Percentiles rank a stretch among this genome's conserved stretches.
Evolutionary conservation across 2,329 filamentous ascomycete species (phyloP).

Genomic region (Epichloe bromicola): DNA sequence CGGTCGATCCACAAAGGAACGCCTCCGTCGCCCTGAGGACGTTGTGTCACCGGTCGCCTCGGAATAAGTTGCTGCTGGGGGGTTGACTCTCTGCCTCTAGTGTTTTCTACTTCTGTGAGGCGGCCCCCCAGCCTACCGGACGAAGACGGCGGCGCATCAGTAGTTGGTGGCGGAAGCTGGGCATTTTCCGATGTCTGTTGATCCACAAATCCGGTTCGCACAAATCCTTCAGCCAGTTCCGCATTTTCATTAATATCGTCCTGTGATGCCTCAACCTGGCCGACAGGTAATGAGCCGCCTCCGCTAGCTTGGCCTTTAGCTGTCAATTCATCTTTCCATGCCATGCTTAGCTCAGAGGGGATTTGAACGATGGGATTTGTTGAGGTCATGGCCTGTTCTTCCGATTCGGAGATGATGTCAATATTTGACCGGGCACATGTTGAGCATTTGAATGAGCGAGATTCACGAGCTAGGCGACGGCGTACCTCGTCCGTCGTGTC

Average conservation of each 20-base stretch:
- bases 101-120: background rate
- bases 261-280: background rate
- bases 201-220: constrained; percentile 30
- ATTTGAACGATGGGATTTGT: constrained; percentile 31
- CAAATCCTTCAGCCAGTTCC: constrained; percentile 45
- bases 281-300: background rate
- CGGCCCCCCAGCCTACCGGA: background rate
- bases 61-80: background rate
- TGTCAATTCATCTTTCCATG: constrained; percentile 60
- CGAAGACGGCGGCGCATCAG: background rate
- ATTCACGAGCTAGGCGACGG: constrained; percentile 55
- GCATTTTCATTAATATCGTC: constrained; percentile 25
- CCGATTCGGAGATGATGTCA: constrained; percentile 61
- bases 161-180: background rate
- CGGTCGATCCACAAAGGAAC: constrained; percentile 69
- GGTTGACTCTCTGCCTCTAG: background rate
- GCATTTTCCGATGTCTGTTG: background rate
- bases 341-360: constrained; percentile 48
- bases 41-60: constrained; percentile 8
- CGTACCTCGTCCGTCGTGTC: constrained; percentile 60
- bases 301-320: constrained; percentile 10
- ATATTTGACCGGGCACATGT: constrained; percentile 59
- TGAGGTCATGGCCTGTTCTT: constrained; percentile 36
- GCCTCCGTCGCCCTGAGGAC: constrained; percentile 23
- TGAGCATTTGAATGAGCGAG: constrained; percentile 51